A percentile compares a stretch with the other conserved stretches of the same genome.
phyloP scores from a whole-genome alignment of 2,329 filamentous ascomycete species.

The Colletotrichum truncatum region DNA sequence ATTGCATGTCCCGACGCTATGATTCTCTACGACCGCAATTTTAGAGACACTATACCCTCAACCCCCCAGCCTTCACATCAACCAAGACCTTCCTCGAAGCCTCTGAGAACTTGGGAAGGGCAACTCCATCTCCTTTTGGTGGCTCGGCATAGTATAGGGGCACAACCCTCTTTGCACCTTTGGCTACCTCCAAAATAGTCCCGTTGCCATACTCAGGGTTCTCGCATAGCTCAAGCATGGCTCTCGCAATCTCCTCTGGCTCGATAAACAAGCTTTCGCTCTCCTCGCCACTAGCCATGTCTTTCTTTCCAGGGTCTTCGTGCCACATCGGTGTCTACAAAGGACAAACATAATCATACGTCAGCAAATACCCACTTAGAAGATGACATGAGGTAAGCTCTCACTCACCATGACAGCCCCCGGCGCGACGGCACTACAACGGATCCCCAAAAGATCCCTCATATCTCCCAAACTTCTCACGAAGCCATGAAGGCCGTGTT shows the following conservation, averaged over 20 bases:
- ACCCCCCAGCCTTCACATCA: constrained; percentile 33
- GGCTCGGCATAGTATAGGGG: constrained; percentile 38
- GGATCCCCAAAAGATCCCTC: constrained; percentile 42
- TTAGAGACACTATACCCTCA: constrained; percentile 32
- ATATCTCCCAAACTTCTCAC: constrained; percentile 41
- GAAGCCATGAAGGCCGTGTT: constrained; percentile 47
- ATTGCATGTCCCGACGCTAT: no score
- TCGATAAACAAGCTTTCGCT: constrained; percentile 37
- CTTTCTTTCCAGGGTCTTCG: constrained; percentile 41
- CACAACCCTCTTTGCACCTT: constrained; percentile 36
- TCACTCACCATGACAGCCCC: constrained; percentile 41
- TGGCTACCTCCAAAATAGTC: constrained; percentile 43
- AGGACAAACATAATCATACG: no score
- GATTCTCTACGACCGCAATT: neutral
- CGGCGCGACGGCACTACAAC: constrained; percentile 43
- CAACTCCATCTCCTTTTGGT: constrained; percentile 34
- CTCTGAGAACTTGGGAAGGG: constrained; percentile 36
- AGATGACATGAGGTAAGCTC: neutral
- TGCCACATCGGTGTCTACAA: constrained; percentile 43
- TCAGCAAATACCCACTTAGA: neutral
- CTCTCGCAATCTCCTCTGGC: constrained; percentile 41
- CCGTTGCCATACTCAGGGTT: constrained; percentile 38
- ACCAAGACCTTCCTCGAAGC: constrained; percentile 34
- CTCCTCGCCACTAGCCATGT: constrained; percentile 35
- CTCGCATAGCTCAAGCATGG: constrained; percentile 39